Percentiles rank a stretch among this genome's conserved stretches.
These are phyloP conservation scores for Amanita subjunquillea DNA, from an alignment of 768 basidiomycete species.

Conservation along the genomic window DNA sequence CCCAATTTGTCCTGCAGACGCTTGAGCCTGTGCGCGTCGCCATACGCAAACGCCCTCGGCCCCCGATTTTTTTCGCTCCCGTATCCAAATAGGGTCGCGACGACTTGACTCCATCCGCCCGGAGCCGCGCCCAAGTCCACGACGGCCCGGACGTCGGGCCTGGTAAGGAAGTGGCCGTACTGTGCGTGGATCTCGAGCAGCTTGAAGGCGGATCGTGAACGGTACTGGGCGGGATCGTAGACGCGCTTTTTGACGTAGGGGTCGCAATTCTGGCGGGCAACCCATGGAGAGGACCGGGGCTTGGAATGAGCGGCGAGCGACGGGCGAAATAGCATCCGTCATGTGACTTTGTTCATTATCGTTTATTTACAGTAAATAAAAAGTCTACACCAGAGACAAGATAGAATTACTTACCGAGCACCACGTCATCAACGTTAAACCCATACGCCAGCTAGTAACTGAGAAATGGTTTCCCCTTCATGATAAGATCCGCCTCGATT, in stretches of 20 bases:
- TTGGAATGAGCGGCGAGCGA: slow-evolving; percentile 11
- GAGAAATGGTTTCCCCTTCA: too few species aligned
- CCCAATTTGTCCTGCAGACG: not conserved
- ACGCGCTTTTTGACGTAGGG: slow-evolving; percentile 56
- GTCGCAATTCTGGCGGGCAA: slow-evolving; percentile 59
- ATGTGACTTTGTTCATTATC: too few species aligned
- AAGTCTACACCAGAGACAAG: too few species aligned
- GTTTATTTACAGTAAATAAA: too few species aligned
- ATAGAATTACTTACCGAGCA: too few species aligned
- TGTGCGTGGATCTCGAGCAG: slow-evolving; percentile 66
- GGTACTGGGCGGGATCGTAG: slow-evolving; percentile 35
- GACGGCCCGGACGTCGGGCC: slow-evolving; percentile 46
- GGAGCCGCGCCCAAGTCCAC: slow-evolving; percentile 91
- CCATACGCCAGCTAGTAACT: not conserved
- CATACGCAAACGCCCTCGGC: not conserved
- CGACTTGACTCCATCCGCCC: slow-evolving; percentile 92
- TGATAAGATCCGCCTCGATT: too few species aligned
- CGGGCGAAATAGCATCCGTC: not conserved
- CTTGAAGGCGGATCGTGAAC: slow-evolving; percentile 89
- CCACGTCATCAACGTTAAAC: too few species aligned
- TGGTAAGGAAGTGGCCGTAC: slow-evolving; percentile 40
- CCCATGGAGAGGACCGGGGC: slow-evolving; percentile 48
- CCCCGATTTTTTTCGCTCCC: not conserved
- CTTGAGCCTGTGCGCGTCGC: not conserved
- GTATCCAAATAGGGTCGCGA: slow-evolving; percentile 53